Evolutionary conservation across 1,139 yeast species (phyloP).

Genomic region (Pichia norvegensis): DNA sequence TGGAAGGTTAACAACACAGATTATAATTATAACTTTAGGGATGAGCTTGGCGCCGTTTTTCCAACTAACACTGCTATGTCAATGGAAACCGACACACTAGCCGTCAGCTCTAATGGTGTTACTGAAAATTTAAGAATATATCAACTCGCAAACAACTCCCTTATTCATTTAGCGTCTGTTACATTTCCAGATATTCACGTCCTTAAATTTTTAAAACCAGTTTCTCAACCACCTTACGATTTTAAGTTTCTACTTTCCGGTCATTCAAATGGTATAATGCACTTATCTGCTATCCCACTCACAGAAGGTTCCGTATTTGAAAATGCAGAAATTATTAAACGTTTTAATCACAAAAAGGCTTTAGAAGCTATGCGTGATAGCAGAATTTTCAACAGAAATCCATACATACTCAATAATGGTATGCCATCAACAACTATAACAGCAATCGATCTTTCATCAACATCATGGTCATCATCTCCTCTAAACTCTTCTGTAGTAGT

Average conservation of each 20-base stretch:
- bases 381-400: not conserved
- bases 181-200: constrained; percentile 60
- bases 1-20: constrained; percentile 43
- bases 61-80: constrained; percentile 47
- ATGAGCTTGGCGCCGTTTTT: constrained; percentile 13
- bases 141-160: constrained; percentile 31
- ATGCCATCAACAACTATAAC: constrained; percentile 29
- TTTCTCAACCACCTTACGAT: constrained; percentile 14
- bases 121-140: constrained; percentile 55
- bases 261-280: constrained; percentile 61
- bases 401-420: constrained; percentile 19
- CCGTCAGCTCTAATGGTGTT: constrained; percentile 54
- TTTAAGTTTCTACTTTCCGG: constrained; percentile 50
- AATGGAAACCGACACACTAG: constrained; percentile 40
- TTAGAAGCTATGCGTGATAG: constrained; percentile 22
- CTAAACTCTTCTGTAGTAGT: constrained; percentile 44
- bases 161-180: constrained; percentile 71
- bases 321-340: constrained; percentile 63
- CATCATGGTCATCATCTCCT: constrained; percentile 35
- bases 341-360: constrained; percentile 68
- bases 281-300: constrained; percentile 57
- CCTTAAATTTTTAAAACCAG: constrained; percentile 24
- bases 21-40: constrained; percentile 3
- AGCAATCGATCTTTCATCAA: constrained; percentile 32
- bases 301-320: constrained; percentile 24